Evolutionary conservation across 768 basidiomycete genomes (phyloP), one percentile per base, ranked within the genome.

Genomic region (Scleroderma bovista): DNA sequence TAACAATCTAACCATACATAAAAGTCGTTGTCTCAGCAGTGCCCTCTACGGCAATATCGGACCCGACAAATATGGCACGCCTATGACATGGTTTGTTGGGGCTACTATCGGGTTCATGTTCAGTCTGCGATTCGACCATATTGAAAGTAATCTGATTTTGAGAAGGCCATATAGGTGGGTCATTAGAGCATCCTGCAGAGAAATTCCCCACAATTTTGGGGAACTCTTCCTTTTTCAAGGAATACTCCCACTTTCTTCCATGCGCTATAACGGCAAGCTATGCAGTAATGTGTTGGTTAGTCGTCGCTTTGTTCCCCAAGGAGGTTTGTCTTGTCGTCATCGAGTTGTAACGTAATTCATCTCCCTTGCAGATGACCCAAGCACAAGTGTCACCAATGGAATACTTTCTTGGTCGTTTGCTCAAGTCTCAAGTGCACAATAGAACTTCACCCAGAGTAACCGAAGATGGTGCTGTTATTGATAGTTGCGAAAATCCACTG

Each of bases 201-300:
- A 80, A 75, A 3, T 88, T 86, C 59, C 84, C 86, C 1, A 56
- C 60, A 8, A 42, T 76, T 3, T 90, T 90, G 48, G 84, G 84
- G 47, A 50, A 68, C 19, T 73, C 69, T 23, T 57, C 58, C 3
- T 86, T 90, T 57, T 78, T 86, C 75, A 75, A 72, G 56, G 64
- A 70, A 26, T 86, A 84, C 62, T 86, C 88, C 1, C 89, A 90
- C 65, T 85, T 88, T 63, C 71, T 88, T 42, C 77, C 86, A 3
- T 88, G 84, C 51, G 75, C 83, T 10, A 77, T 85, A 5, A 75
- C 83, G 6, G 85, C 83, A 2, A 79, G 81, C 0, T 84, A 80
- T 60, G 69, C 81, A 0, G 62, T 66, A 9, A 3, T 83, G n/a
- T 77, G 77, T 8, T 81, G 78, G 75, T 38, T 80, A 11, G 66